Evolutionary conservation across 768 basidiomycete genomes (phyloP).

Genomic region (Lactifluus pinguis): DNA sequence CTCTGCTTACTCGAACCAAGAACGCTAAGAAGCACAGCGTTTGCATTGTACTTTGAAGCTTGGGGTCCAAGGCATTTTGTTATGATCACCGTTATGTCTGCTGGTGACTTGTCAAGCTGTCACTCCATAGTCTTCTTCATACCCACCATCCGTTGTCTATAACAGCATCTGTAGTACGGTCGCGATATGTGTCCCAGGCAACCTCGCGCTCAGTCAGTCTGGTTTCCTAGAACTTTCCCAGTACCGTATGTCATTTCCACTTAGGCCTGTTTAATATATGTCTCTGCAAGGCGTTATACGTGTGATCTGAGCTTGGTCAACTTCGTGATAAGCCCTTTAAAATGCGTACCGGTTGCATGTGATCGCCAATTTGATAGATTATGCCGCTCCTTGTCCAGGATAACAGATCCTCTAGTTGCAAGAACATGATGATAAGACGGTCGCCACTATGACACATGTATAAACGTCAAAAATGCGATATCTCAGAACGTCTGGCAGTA

Average conservation of each 20-base stretch:
- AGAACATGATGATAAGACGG: no score
- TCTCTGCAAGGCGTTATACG: not conserved
- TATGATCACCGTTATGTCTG: constrained; percentile 5
- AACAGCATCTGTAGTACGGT: constrained; percentile 21
- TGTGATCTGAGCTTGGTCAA: not conserved
- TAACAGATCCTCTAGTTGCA: no score
- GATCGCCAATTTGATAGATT: no score
- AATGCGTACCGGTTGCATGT: not conserved
- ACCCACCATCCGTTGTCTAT: constrained; percentile 33
- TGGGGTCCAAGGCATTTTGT: not conserved
- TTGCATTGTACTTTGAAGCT: constrained; percentile 38
- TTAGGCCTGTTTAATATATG: constrained; percentile 6
- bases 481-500: no score
- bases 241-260: constrained; percentile 8
- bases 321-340: not conserved
- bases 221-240: constrained; percentile 12
- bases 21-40: constrained; percentile 28
- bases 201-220: constrained; percentile 16
- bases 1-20: constrained; percentile 57
- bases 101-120: constrained; percentile 3
- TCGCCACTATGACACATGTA: no score
- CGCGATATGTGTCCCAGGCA: constrained; percentile 13
- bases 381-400: no score
- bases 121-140: constrained; percentile 26
- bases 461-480: no score